Evolutionary conservation across 1,284 basidiomycete species (phyloP).

Genomic region (Thelephora terrestris): DNA sequence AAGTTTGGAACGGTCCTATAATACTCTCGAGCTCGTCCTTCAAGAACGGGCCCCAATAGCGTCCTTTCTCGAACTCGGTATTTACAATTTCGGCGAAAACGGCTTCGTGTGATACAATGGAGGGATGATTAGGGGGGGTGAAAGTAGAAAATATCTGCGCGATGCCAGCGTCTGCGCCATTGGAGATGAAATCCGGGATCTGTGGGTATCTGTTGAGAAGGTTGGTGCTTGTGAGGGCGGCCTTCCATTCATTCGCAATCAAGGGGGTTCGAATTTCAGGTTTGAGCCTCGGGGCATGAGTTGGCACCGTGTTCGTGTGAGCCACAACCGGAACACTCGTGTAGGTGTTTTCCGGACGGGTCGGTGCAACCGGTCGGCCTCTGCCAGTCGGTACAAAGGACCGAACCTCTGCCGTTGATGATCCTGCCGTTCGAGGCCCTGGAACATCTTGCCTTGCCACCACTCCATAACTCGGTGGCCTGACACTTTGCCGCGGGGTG

Average conservation of each 20-base stretch:
- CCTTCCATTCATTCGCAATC: background rate
- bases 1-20: conserved; percentile 28
- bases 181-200: background rate
- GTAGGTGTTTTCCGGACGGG: too few relatives aligned
- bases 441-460: conserved; percentile 1
- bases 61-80: background rate
- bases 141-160: too few relatives aligned
- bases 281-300: background rate
- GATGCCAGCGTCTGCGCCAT: too few relatives aligned
- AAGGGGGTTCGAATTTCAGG: background rate
- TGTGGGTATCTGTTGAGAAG: background rate
- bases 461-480: conserved; percentile 9
- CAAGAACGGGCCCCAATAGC: too few relatives aligned
- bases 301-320: background rate
- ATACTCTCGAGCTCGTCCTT: conserved; percentile 14
- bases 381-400: conserved; percentile 17
- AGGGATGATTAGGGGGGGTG: too few relatives aligned
- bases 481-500: conserved; percentile 12
- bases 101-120: background rate
- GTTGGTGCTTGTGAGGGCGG: background rate
- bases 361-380: conserved; percentile 9
- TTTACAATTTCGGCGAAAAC: background rate
- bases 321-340: background rate
- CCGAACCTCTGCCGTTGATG: conserved; percentile 2
- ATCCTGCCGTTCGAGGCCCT: conserved; percentile 7